phyloP scores from a whole-genome alignment of 148 eudicot genomes.

The Salicornia ramosissima region DNA sequence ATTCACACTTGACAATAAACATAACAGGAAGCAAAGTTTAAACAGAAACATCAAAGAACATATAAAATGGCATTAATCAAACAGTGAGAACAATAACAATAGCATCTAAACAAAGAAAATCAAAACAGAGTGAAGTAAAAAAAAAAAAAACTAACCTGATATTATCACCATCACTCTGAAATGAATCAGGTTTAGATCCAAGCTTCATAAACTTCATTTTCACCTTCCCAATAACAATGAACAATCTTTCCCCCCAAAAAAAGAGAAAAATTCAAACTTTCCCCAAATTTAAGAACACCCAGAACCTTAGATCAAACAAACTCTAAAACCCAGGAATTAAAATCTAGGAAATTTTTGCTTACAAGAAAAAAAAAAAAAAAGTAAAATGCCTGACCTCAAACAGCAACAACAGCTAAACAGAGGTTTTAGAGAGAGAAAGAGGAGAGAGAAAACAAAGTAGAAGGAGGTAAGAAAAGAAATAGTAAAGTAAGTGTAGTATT shows the following conservation, averaged over 20 bases:
- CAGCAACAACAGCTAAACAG: not conserved
- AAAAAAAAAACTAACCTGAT: constrained; percentile 42
- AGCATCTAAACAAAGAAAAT: not conserved
- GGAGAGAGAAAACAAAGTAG: constrained; percentile 9
- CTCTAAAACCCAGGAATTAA: constrained; percentile 19
- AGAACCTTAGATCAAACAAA: constrained; percentile 13
- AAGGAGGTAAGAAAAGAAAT: constrained; percentile 3
- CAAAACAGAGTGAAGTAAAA: constrained; percentile 2
- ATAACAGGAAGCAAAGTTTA: not conserved
- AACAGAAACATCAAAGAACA: constrained; percentile 1
- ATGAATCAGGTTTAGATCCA: constrained; percentile 81
- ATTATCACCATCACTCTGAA: constrained; percentile 75
- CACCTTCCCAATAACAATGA: constrained; percentile 5
- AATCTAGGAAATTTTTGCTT: constrained; percentile 5
- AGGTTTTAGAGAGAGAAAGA: constrained; percentile 11
- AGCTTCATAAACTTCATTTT: constrained; percentile 90
- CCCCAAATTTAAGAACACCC: constrained; percentile 13
- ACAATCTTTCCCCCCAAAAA: not conserved
- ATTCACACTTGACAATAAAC: no score
- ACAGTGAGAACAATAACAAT: constrained; percentile 4
- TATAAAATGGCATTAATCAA: constrained; percentile 16
- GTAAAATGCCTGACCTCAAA: not conserved
- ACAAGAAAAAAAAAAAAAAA: constrained; percentile 2
- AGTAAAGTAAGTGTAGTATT: constrained; percentile 13
- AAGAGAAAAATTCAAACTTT: constrained; percentile 12